These are phyloP conservation scores for Penicillium paneum DNA, from an alignment of 2,329 filamentous ascomycete species.

Conservation along the genomic window DNA sequence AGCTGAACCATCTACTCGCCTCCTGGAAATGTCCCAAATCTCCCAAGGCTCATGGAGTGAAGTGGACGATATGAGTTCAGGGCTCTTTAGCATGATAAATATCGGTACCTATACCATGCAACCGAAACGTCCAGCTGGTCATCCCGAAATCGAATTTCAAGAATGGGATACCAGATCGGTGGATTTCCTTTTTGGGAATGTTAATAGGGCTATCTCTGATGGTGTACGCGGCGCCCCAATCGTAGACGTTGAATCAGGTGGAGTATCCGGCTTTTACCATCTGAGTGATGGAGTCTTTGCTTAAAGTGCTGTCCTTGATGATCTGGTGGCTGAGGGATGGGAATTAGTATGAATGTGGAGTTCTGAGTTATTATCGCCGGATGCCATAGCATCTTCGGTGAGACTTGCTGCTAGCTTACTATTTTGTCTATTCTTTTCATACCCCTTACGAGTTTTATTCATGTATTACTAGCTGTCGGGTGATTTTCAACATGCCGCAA, in stretches of 20 bases:
- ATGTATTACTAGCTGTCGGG: not conserved
- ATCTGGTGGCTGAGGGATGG: conserved; percentile 13
- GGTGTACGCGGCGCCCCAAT: conserved; percentile 8
- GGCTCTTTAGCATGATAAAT: conserved; percentile 7
- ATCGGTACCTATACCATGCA: not conserved
- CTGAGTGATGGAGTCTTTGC: conserved; percentile 5
- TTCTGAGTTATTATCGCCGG: not conserved
- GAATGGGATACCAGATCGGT: conserved; percentile 1
- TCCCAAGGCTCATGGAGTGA: conserved; percentile 11
- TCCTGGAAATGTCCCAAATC: not conserved
- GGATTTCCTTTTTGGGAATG: conserved; percentile 5
- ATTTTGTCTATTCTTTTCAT: not conserved
- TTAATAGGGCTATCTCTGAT: conserved; percentile 2
- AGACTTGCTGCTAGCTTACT: not conserved
- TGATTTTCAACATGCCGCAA: not conserved
- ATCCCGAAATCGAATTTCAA: not conserved
- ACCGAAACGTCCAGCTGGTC: conserved; percentile 1
- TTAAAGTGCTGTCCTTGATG: conserved; percentile 5
- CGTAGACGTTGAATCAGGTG: conserved; percentile 6
- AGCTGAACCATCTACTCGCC: conserved; percentile 3
- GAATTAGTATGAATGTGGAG: conserved; percentile 8
- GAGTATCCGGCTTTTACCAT: conserved; percentile 9
- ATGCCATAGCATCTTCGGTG: not conserved
- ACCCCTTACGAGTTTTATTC: not conserved
- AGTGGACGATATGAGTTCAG: conserved; percentile 13